Conservation (phyloP, 139 green algal species). For the Picochlorum sp. region DNA sequence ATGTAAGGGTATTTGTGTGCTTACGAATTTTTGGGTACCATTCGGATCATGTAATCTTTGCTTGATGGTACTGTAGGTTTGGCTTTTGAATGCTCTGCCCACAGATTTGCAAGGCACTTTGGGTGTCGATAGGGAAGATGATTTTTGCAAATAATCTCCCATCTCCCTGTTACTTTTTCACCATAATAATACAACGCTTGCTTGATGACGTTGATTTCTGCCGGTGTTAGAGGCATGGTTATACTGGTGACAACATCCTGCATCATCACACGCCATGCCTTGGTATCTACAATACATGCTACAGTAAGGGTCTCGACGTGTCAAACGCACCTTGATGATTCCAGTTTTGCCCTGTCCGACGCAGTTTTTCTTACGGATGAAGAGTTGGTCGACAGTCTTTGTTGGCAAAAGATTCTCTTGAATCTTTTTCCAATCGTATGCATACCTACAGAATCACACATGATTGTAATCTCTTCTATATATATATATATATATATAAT, state of each 20-base stretch:
- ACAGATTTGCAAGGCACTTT: constrained; percentile 19
- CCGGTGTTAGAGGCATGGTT: constrained; percentile 6
- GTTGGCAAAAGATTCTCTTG: constrained; percentile 15
- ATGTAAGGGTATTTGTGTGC: too few species aligned
- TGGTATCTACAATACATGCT: neutral
- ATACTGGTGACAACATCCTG: constrained; percentile 19
- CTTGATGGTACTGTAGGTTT: too few species aligned
- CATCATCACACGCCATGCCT: neutral
- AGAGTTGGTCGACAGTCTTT: constrained; percentile 14
- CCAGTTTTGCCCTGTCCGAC: neutral
- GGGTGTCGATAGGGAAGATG: constrained; percentile 25
- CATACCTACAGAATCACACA: neutral
- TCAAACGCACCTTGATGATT: constrained; percentile 3
- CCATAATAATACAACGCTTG: constrained; percentile 19
- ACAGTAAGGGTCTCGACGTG: constrained; percentile 4
- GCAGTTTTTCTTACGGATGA: constrained; percentile 28
- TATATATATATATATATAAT: neutral
- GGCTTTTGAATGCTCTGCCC: constrained; percentile 5
- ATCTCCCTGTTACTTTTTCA: constrained; percentile 5
- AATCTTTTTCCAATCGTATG: constrained; percentile 30
- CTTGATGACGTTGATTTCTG: constrained; percentile 19
- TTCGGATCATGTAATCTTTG: too few species aligned
- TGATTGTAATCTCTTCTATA: neutral
- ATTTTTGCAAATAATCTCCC: constrained; percentile 24
- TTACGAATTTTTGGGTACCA: too few species aligned